Percentiles rank a stretch among this genome's conserved stretches.
Evolutionary conservation across 768 basidiomycete genomes (phyloP).

Genomic region (Asterophora lycoperdoides): DNA sequence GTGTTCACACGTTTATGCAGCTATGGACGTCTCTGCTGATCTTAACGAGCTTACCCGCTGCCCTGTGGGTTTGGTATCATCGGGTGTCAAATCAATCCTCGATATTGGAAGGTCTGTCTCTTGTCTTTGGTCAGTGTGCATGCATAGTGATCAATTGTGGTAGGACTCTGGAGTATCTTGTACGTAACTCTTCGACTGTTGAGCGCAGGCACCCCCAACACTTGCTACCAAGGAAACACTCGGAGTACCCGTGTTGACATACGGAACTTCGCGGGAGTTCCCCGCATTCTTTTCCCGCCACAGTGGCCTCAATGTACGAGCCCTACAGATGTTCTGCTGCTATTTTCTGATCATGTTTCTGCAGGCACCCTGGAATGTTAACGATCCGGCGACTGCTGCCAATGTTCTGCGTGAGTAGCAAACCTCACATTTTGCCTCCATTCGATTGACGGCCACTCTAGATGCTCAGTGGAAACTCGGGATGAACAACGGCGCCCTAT

Average conservation of each 20-base stretch:
- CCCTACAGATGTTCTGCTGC: not conserved
- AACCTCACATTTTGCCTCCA: not conserved
- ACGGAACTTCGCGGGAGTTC: slow-evolving; percentile 72
- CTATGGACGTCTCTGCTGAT: slow-evolving; percentile 95
- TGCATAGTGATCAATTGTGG: slow-evolving; percentile 1
- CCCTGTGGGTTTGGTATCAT: slow-evolving; percentile 88
- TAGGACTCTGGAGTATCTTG: slow-evolving; percentile 80
- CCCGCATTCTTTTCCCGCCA: slow-evolving; percentile 90
- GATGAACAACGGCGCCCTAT: slow-evolving; percentile 71
- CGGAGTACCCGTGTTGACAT: slow-evolving; percentile 87
- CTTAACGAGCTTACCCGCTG: slow-evolving; percentile 84
- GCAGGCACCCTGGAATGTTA: slow-evolving; percentile 77
- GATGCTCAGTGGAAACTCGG: slow-evolving; percentile 69
- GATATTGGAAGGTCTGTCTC: slow-evolving; percentile 75
- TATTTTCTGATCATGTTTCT: not conserved
- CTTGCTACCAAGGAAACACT: slow-evolving; percentile 72
- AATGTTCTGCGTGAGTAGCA: slow-evolving; percentile 59
- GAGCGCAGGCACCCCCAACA: not conserved
- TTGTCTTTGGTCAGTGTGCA: not conserved
- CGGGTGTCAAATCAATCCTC: slow-evolving; percentile 91
- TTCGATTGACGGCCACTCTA: slow-evolving; percentile 23
- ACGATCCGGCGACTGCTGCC: slow-evolving; percentile 64
- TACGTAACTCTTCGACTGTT: slow-evolving; percentile 24
- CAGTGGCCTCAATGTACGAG: slow-evolving; percentile 72
- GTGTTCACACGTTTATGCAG: slow-evolving; percentile 23